Conservation (phyloP, 345 rosid genomes). For the Citrus hindsii region DNA sequence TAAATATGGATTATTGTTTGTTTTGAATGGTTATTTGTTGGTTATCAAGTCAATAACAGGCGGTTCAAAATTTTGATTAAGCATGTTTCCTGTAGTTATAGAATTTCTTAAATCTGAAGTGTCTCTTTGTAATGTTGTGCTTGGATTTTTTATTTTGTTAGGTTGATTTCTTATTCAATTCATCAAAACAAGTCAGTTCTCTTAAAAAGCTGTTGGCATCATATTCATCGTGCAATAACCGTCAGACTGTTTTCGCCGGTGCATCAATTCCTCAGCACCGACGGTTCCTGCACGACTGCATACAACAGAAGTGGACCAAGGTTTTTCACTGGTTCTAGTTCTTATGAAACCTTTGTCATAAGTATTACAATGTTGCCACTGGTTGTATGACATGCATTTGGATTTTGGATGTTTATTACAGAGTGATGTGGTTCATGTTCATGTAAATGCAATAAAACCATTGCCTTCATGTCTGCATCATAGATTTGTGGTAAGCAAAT, state of each 20-base stretch:
- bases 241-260: constrained; percentile 88
- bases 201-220: constrained; percentile 71
- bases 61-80: background rate
- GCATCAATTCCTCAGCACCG: constrained; percentile 95
- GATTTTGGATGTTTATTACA: constrained; percentile 28
- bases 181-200: constrained; percentile 78
- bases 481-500: constrained; percentile 56
- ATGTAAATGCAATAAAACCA: constrained; percentile 66
- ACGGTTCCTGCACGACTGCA: constrained; percentile 73
- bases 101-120: background rate
- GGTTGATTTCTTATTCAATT: constrained; percentile 95
- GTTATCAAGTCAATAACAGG: background rate
- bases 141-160: constrained; percentile 21
- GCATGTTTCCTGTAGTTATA: background rate
- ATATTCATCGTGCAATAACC: constrained; percentile 67
- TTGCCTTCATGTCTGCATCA: constrained; percentile 73
- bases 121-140: background rate
- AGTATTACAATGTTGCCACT: constrained; percentile 7
- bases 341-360: constrained; percentile 2
- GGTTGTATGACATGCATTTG: constrained; percentile 6
- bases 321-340: constrained; percentile 32
- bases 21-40: background rate
- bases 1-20: background rate
- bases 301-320: constrained; percentile 97
- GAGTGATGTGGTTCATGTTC: constrained; percentile 71